Evolutionary conservation across 257 asterid species (phyloP).

Genomic region (Verbena officinalis): DNA sequence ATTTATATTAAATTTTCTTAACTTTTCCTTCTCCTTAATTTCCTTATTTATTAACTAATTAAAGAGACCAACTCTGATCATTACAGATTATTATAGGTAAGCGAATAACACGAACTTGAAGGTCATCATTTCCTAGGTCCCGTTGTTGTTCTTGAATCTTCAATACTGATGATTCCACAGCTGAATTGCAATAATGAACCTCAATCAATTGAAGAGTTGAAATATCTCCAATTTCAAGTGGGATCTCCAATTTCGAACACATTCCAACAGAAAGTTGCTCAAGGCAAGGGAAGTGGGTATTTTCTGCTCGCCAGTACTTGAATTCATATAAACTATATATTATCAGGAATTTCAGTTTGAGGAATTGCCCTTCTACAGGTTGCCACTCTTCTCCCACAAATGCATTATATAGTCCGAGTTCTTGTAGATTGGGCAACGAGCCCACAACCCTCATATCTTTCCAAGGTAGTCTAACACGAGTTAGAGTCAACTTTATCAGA

Average conservation of each 20-base stretch:
- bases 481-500: background rate
- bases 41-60: too few relatives aligned
- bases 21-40: too few relatives aligned
- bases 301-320: background rate
- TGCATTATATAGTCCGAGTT: background rate
- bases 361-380: background rate
- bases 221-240: background rate
- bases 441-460: background rate
- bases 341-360: conserved; percentile 1
- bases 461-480: background rate
- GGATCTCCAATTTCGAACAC: background rate
- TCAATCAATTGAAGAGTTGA: background rate
- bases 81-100: too few relatives aligned
- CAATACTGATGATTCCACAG: background rate
- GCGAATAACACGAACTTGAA: background rate
- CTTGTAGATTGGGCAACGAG: background rate
- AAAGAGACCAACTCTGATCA: too few relatives aligned
- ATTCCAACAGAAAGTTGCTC: background rate
- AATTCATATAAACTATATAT: background rate
- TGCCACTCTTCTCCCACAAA: background rate
- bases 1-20: too few relatives aligned
- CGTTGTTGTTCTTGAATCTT: background rate
- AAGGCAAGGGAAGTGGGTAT: background rate
- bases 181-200: background rate
- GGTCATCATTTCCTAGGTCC: background rate